Conservation (phyloP, 768 basidiomycete genomes). For the Aureoboletus auriporus region DNA sequence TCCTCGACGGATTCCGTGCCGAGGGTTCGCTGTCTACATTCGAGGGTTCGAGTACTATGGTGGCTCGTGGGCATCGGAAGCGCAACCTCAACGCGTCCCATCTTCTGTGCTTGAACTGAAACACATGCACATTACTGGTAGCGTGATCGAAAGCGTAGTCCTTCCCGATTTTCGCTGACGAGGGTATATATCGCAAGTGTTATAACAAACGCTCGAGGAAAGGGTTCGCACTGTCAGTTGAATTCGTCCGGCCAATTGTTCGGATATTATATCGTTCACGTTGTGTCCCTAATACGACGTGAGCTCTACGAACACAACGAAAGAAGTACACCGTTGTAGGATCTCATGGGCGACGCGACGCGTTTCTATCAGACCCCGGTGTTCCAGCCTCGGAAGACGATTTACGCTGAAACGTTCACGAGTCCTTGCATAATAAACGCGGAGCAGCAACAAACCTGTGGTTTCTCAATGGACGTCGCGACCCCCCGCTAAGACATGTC, state of each 20-base stretch:
- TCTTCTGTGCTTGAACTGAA: neutral
- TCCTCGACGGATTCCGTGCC: too few species aligned
- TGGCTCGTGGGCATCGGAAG: too few species aligned
- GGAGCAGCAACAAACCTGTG: neutral
- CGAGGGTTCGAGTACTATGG: too few species aligned
- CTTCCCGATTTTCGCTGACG: neutral
- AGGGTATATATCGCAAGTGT: neutral
- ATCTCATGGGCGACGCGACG: too few species aligned
- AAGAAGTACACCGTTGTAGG: neutral
- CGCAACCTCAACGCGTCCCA: neutral
- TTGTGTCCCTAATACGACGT: neutral
- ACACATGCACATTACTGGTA: neutral
- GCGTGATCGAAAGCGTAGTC: neutral
- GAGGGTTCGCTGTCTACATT: too few species aligned
- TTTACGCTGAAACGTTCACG: too few species aligned
- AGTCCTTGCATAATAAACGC: too few species aligned
- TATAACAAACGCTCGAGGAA: too few species aligned
- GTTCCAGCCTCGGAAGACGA: too few species aligned
- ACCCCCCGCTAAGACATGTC: neutral
- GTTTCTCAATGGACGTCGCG: neutral
- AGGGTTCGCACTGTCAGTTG: neutral
- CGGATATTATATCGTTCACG: neutral
- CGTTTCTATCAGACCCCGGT: too few species aligned
- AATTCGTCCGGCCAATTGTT: neutral
- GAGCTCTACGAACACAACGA: neutral